phyloP scores from a whole-genome alignment of 2,329 filamentous ascomycete genomes.

The Nigrospora sphaerica region DNA sequence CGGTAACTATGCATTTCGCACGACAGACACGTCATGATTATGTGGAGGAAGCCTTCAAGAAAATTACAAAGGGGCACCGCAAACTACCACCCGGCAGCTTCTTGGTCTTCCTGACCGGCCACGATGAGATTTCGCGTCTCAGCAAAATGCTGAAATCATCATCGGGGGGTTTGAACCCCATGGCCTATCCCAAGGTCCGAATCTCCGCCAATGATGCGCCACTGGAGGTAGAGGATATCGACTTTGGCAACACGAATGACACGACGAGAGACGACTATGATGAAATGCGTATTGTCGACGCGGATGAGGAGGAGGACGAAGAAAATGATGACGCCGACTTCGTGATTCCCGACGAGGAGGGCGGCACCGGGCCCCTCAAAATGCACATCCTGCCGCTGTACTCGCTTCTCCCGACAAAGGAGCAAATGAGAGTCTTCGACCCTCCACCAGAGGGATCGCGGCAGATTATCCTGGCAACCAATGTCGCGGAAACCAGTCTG shows the following conservation, averaged over 20 bases:
- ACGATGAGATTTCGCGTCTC: slow-evolving; percentile 83
- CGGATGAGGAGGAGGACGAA: slow-evolving; percentile 54
- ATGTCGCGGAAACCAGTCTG: slow-evolving; percentile 93
- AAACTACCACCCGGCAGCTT: slow-evolving; percentile 89
- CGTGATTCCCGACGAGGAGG: slow-evolving; percentile 59
- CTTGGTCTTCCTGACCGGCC: slow-evolving; percentile 88
- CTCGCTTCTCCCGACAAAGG: slow-evolving; percentile 81
- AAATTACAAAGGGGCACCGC: slow-evolving; percentile 78
- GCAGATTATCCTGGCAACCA: slow-evolving; percentile 85
- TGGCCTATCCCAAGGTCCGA: slow-evolving; percentile 59
- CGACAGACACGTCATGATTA: slow-evolving; percentile 80
- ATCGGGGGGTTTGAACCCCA: slow-evolving; percentile 50
- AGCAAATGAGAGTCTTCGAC: slow-evolving; percentile 88
- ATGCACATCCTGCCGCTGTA: slow-evolving; percentile 92
- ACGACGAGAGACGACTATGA: slow-evolving; percentile 56
- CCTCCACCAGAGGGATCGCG: slow-evolving; percentile 74
- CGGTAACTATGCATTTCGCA: slow-evolving; percentile 84
- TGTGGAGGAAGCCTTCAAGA: slow-evolving; percentile 81
- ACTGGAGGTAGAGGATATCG: slow-evolving; percentile 79
- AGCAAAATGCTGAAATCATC: slow-evolving; percentile 69
- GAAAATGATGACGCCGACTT: slow-evolving; percentile 62
- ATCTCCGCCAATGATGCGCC: slow-evolving; percentile 72
- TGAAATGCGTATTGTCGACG: slow-evolving; percentile 41
- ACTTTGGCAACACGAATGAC: slow-evolving; percentile 67
- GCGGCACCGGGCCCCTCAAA: slow-evolving; percentile 55